Conservation (phyloP, 2,329 filamentous ascomycete genomes). For the Fusarium burgessii region DNA sequence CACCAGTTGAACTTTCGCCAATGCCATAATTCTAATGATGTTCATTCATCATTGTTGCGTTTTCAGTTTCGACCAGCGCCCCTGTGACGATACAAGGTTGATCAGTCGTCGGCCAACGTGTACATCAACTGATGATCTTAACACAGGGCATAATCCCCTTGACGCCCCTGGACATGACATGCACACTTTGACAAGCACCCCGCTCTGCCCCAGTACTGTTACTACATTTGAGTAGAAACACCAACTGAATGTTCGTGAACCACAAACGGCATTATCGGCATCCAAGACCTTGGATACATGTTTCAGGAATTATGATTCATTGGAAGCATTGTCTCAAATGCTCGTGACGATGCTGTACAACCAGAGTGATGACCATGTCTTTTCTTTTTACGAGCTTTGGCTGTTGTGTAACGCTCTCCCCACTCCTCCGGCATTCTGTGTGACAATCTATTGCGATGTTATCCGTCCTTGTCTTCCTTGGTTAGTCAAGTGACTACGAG, state of each 20-base stretch:
- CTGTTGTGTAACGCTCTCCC: conserved; percentile 19
- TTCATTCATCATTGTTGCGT: not conserved
- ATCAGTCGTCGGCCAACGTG: conserved; percentile 1
- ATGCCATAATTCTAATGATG: conserved; percentile 24
- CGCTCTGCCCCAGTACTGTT: not conserved
- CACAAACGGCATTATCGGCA: conserved; percentile 12
- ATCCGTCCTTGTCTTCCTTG: conserved; percentile 5
- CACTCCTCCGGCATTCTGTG: conserved; percentile 6
- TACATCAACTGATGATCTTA: conserved; percentile 21
- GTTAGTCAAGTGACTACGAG: conserved; percentile 14
- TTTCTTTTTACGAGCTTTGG: conserved; percentile 7
- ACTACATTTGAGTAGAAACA: conserved; percentile 9
- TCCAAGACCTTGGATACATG: conserved; percentile 7
- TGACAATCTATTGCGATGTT: conserved; percentile 16
- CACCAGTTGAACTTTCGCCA: conserved; percentile 20
- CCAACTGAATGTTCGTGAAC: conserved; percentile 1
- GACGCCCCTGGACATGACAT: conserved; percentile 5
- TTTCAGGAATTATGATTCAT: conserved; percentile 24
- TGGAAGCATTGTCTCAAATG: conserved; percentile 18
- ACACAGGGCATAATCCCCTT: conserved; percentile 13
- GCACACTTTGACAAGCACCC: conserved; percentile 10
- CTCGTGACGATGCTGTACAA: conserved; percentile 30
- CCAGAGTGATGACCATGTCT: conserved; percentile 1
- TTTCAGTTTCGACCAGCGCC: not conserved
- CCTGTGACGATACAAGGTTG: conserved; percentile 19